Percentiles rank a stretch among this genome's conserved stretches.
phyloP scores from a whole-genome alignment of 2,329 filamentous ascomycete genomes.

The Epicoccum sorghinum region DNA sequence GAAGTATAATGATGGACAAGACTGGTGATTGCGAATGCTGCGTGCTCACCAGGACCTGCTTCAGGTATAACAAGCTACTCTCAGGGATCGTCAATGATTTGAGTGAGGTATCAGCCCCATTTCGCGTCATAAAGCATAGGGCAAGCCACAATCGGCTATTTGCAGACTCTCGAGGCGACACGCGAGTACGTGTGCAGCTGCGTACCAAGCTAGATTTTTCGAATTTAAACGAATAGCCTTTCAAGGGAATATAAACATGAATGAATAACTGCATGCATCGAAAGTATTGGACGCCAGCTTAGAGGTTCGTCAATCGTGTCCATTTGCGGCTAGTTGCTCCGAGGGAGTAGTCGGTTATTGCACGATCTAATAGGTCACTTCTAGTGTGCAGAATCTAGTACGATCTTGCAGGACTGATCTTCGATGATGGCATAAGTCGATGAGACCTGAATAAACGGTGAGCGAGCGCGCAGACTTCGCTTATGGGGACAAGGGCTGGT shows the following conservation, averaged over 20 bases:
- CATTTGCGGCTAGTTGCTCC: conserved; percentile 30
- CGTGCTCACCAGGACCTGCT: neutral
- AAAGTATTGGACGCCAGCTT: conserved; percentile 26
- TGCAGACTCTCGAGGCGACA: neutral
- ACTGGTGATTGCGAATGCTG: neutral
- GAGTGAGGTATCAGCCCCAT: conserved; percentile 19
- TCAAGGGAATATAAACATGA: neutral
- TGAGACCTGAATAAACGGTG: conserved; percentile 28
- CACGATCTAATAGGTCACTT: conserved; percentile 34
- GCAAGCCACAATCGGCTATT: conserved; percentile 25
- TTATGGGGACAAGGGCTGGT: conserved; percentile 17
- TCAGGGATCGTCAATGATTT: conserved; percentile 6
- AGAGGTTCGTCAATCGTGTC: conserved; percentile 40
- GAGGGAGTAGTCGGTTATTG: conserved; percentile 27
- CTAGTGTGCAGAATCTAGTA: conserved; percentile 10
- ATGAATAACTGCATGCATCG: conserved; percentile 31
- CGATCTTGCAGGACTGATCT: conserved; percentile 15
- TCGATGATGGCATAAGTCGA: conserved; percentile 35
- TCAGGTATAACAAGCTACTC: conserved; percentile 18
- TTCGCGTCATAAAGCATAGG: conserved; percentile 20
- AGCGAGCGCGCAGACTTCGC: conserved; percentile 19
- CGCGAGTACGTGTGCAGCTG: conserved; percentile 1
- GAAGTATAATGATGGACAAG: neutral
- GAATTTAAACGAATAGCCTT: neutral
- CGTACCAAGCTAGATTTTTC: neutral